Evolutionary conservation across 306 rosid species (phyloP), one percentile per base, ranked within the genome.

Genomic region (Urtica urens): DNA sequence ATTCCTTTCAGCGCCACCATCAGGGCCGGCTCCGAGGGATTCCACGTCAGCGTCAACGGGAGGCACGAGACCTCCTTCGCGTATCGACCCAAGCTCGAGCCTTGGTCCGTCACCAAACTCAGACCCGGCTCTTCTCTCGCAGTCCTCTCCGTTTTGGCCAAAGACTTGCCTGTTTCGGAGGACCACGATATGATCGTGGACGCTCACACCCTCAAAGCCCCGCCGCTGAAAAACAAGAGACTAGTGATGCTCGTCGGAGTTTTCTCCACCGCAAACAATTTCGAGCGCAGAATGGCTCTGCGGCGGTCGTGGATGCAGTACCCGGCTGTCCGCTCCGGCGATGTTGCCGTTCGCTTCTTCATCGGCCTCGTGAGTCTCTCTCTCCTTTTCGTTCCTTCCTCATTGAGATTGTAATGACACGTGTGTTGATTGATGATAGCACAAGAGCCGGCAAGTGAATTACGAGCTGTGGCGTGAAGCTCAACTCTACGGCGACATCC

Each of bases 221-320:
- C 96, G 2, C 42, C 73, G 7, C 57, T 70, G 45, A 30, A 65
- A 49, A 74, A 33, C 75, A 88, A 62, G 72, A 72, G 83, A 64
- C 83, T 78, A 42, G 59, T 76, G 56, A 58, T 88, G 77, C 69
- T 88, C 49, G 38, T 90, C 50, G 97, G 97, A 38, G 90, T 84
- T 38, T 84, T 81, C 57, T 90, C 97, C 38, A 70, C 93, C 4
- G 97, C 84, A 66, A 88, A 88, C 68, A 84, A 88, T 72, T 88
- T 88, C 71, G 80, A 84, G 65, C 86, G 90, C 20, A 73, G 95
- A 53, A 88, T 88, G 95, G 97, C 97, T 11, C 50, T 90, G 25
- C 72, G 97, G 78, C 79, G 93, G 69, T 71, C 97, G 66, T 90
- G 97, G 97, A 84, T 90, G 95, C 97, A 84, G 45, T 81, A 76